Evolutionary conservation across 2,329 filamentous ascomycete genomes (phyloP).

Genomic region (Aspergillus sp.): DNA sequence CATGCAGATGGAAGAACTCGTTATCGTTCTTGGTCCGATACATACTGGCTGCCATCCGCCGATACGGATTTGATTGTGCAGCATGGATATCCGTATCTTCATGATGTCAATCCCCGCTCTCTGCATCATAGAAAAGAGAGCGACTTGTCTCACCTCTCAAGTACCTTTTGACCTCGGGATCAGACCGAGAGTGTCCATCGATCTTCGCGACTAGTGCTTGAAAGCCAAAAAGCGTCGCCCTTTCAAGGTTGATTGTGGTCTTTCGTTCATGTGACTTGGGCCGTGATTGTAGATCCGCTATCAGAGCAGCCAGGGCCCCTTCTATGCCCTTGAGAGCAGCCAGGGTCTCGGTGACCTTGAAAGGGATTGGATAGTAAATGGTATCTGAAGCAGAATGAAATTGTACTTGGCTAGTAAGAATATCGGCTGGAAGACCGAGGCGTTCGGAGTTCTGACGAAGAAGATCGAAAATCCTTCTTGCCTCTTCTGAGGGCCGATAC

Average conservation of each 20-base stretch:
- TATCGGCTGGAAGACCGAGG: neutral
- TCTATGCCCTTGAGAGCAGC: constrained; percentile 5
- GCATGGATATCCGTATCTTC: neutral
- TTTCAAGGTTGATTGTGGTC: neutral
- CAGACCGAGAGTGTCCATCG: neutral
- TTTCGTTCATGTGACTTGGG: neutral
- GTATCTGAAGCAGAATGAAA: neutral
- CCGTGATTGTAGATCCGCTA: neutral
- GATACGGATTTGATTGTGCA: neutral
- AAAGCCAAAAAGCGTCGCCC: neutral
- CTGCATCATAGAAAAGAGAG: too few species aligned
- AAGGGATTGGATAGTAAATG: constrained; percentile 1
- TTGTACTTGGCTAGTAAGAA: neutral
- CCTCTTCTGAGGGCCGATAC: neutral
- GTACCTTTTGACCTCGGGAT: neutral
- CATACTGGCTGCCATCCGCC: constrained; percentile 1
- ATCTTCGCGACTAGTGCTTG: neutral
- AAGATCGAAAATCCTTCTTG: neutral
- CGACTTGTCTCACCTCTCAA: neutral
- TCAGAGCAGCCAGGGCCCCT: neutral
- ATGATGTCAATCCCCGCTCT: neutral
- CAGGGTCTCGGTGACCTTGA: constrained; percentile 7
- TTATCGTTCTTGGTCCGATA: constrained; percentile 3
- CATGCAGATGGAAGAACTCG: constrained; percentile 10
- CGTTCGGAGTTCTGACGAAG: neutral